Percentiles rank a stretch among this genome's conserved stretches.
These are phyloP conservation scores for Salmacisia buchloeana DNA, from an alignment of 1,284 basidiomycete genomes.

Conservation along the genomic window DNA sequence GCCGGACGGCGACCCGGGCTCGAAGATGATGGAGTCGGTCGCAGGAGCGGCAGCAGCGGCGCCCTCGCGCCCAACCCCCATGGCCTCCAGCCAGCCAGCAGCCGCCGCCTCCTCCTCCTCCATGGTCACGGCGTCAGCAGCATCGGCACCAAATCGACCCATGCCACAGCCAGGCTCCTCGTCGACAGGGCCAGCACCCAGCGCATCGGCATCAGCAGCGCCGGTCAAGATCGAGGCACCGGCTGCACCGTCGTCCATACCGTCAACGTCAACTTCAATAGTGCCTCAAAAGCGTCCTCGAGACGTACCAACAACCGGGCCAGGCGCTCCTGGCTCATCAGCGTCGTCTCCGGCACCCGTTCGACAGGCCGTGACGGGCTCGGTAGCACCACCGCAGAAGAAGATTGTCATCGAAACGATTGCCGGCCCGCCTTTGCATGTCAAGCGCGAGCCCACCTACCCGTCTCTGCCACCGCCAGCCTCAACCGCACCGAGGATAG, in stretches of 20 bases:
- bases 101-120: neutral
- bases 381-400: conserved; percentile 3
- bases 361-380: too few species aligned
- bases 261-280: too few species aligned
- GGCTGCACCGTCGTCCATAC: neutral
- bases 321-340: too few species aligned
- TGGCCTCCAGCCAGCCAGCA: neutral
- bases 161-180: neutral
- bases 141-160: neutral
- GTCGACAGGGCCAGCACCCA: too few species aligned
- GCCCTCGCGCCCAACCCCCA: neutral
- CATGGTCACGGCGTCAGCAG: neutral
- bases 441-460: neutral
- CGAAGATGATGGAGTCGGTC: neutral
- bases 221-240: neutral
- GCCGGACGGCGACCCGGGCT: neutral
- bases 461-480: neutral
- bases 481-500: neutral
- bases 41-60: neutral
- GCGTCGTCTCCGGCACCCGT: too few species aligned
- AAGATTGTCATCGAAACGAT: conserved; percentile 1
- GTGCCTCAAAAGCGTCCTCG: too few species aligned
- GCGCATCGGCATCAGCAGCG: neutral
- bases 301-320: too few species aligned
- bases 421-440: neutral